These are phyloP conservation scores for Kwoniella dendrophila DNA, from an alignment of 768 basidiomycete species.

Conservation along the genomic window DNA sequence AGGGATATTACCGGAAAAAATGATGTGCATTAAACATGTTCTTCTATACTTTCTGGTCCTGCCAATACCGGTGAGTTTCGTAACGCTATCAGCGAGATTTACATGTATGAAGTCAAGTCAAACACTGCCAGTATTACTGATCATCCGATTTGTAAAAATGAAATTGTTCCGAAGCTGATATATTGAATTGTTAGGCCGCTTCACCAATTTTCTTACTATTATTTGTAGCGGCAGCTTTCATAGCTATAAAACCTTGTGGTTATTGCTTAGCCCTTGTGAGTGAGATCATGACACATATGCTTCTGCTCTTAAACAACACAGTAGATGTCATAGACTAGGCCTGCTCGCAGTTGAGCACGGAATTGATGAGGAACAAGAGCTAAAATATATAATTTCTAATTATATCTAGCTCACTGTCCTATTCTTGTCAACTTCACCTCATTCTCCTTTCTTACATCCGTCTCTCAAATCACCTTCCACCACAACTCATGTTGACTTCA, in stretches of 20 bases:
- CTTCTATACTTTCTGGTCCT: slow-evolving; percentile 26
- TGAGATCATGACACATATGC: neutral
- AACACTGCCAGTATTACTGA: neutral
- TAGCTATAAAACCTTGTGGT: slow-evolving; percentile 31
- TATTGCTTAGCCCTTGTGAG: slow-evolving; percentile 38
- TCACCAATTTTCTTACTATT: slow-evolving; percentile 34
- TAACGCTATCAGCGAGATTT: too few species aligned
- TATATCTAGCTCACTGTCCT: slow-evolving; percentile 22
- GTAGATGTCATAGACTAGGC: too few species aligned
- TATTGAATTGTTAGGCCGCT: slow-evolving; percentile 26
- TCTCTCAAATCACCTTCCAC: slow-evolving; percentile 10
- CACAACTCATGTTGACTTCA: slow-evolving; percentile 4
- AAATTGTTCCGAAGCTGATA: too few species aligned
- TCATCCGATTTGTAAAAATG: too few species aligned
- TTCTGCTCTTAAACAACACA: too few species aligned
- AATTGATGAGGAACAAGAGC: too few species aligned
- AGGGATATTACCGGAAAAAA: slow-evolving; percentile 6
- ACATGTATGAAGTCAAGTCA: neutral
- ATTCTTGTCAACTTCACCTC: slow-evolving; percentile 15
- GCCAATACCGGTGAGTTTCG: slow-evolving; percentile 38
- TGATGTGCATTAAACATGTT: slow-evolving; percentile 39
- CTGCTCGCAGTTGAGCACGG: too few species aligned
- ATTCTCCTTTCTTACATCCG: slow-evolving; percentile 16
- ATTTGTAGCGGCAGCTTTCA: slow-evolving; percentile 25
- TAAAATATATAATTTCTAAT: neutral